Evolutionary conservation across 2,329 filamentous ascomycete genomes (phyloP), one percentile per base, ranked within the genome.

Genomic region (Colletotrichum theobromicola): DNA sequence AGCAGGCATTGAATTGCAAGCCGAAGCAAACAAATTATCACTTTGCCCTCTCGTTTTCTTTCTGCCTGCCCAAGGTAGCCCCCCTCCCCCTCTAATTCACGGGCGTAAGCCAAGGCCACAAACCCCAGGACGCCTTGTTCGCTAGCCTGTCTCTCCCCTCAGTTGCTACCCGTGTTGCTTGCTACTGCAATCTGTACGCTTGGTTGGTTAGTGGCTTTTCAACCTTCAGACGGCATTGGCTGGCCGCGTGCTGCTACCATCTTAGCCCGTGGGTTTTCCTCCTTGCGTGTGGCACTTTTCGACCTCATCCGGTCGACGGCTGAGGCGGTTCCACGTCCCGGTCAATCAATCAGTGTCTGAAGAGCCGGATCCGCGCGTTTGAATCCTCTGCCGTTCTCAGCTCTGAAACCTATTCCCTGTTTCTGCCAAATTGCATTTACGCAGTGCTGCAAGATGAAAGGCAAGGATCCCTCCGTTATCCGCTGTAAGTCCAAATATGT

Each of bases 361-460:
- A 60, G 42, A 55, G 26, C 61, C 57, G 42, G 32, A 42, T 62
- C 34, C 35, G 53, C 66, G 66, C 55, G 42, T 61, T 30, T 32
- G 55, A 34, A 26, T 26, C 66, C 35, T 61, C 55, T 61, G 50
- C 32, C 50, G 24, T 67, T 34, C 60, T 58, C 53, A 18, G 50
- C 60, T 30, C 72, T 55, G 35, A 46, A 65, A 53, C 53, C 71
- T 55, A 30, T 18, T 46, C 53, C 55, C 16, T 60, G 50, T 58
- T 63, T 35, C n/a, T 26, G 10, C 42, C 35, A 21, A 57, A 28
- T 42, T 67, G 15, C 18, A 15, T 26, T 42, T 24, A 57, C 16
- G 30, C 69, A 35, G 58, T 62, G 21, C 10, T 46, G 34, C 74
- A 79, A 69, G 76, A 82, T 83, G 82, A 86, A 86, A 83, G 85